phyloP scores from a whole-genome alignment of 202 grass and related monocot species.

The Panicum virgatum region DNA sequence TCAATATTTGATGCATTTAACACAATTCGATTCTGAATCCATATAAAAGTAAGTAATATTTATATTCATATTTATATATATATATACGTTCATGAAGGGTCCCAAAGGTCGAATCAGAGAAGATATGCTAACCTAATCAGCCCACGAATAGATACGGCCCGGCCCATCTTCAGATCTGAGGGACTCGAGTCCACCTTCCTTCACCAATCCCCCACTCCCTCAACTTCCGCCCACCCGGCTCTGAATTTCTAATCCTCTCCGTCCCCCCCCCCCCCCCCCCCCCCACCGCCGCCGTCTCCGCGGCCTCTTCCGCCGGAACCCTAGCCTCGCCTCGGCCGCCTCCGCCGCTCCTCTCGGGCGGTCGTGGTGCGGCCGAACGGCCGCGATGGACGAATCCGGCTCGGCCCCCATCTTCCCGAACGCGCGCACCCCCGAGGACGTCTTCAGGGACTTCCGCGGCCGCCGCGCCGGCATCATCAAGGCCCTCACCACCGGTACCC shows the following conservation, averaged over 20 bases:
- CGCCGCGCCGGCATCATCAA: conserved; percentile 56
- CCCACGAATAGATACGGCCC: too few species aligned
- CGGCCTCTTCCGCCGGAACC: conserved; percentile 23
- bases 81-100: too few species aligned
- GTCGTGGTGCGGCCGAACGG: neutral
- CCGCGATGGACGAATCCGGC: neutral
- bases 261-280: neutral
- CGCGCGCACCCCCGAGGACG: conserved; percentile 42
- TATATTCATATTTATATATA: too few species aligned
- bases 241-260: neutral
- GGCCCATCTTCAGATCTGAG: too few species aligned
- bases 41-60: too few species aligned
- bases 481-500: conserved; percentile 58
- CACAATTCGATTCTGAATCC: too few species aligned
- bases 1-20: too few species aligned
- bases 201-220: too few species aligned
- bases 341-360: neutral
- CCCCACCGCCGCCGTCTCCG: neutral
- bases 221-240: neutral
- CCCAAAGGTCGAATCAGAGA: too few species aligned
- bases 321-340: neutral
- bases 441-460: conserved; percentile 52
- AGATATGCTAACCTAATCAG: too few species aligned
- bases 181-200: too few species aligned
- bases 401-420: conserved; percentile 22